Evolutionary conservation across 352 stramenopile species (phyloP), one percentile per base, ranked within the genome.

Genomic region (Pelagophyceae sp.): DNA sequence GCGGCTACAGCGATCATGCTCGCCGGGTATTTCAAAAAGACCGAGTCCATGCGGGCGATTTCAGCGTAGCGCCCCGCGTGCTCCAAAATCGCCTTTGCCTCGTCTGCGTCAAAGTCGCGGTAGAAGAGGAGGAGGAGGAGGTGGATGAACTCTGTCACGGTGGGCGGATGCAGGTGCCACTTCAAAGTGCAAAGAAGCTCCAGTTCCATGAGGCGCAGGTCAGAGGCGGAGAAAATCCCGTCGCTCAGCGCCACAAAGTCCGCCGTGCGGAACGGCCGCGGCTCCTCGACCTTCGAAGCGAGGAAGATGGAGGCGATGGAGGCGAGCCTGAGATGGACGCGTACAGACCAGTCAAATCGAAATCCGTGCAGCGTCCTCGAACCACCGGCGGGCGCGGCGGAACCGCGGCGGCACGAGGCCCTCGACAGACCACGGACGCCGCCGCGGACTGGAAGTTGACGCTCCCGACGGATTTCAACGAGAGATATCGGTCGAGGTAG

Each of bases 401-500:
- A n/a, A n/a, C n/a, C n/a, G n/a, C n/a, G n/a, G n/a, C n/a, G n/a
- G n/a, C n/a, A n/a, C n/a, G n/a, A n/a, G n/a, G n/a, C n/a, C n/a
- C n/a, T n/a, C n/a, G n/a, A n/a, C n/a, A n/a, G n/a, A n/a, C n/a
- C n/a, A n/a, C n/a, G n/a, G n/a, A n/a, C n/a, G n/a, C n/a, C n/a
- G n/a, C n/a, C n/a, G n/a, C 75, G 54, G 15, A n/a, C 67, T 83
- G 80, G 64, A 83, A 75, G 27, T 76, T 70, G 64, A 77, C 65
- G 63, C 75, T 77, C 31, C 75, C 78, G 32, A 33, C 69, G 63
- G 78, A 76, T 25, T 67, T 32, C 0, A 54, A 33, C 25, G 45
- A 74, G 0, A 83, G 67, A 51, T 82, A 82, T 29, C 80, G 63
- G 76, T 83, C 80, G n/a, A 83, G 72, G 78, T 83, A 83, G 78